Percentiles rank a stretch among this genome's conserved stretches.
Conservation (phyloP, 352 stramenopile genomes). For the Phytophthora nicotianae region DNA sequence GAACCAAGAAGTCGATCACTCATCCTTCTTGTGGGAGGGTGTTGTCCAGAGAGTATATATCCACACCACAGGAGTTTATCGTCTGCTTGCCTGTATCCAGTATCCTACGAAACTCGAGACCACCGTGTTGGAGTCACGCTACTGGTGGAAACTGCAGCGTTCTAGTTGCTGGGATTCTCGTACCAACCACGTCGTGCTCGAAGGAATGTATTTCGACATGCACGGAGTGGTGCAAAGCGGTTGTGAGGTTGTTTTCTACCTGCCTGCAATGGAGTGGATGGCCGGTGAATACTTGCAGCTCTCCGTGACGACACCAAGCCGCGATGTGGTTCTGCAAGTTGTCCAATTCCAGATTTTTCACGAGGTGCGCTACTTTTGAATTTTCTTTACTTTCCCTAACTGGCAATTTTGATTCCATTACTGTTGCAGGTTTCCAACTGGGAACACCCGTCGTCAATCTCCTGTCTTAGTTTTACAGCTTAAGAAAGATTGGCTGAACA, state of each 20-base stretch:
- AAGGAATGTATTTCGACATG: constrained; percentile 24
- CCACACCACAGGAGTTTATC: constrained; percentile 22
- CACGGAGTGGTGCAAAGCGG: constrained; percentile 17
- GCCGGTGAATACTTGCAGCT: constrained; percentile 34
- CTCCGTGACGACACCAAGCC: constrained; percentile 11
- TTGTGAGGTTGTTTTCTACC: constrained; percentile 26
- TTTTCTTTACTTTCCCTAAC: background rate
- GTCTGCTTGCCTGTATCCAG: constrained; percentile 20
- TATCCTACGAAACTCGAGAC: background rate
- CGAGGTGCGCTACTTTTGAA: constrained; percentile 10
- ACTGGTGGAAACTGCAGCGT: constrained; percentile 24
- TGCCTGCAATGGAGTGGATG: constrained; percentile 32
- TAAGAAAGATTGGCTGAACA: background rate
- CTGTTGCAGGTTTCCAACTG: constrained; percentile 15
- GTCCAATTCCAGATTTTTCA: constrained; percentile 23
- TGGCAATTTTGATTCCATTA: background rate
- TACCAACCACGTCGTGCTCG: constrained; percentile 12
- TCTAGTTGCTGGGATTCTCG: constrained; percentile 27
- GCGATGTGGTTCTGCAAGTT: constrained; percentile 9
- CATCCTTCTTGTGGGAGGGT: constrained; percentile 21
- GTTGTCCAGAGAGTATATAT: constrained; percentile 30
- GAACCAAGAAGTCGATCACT: background rate
- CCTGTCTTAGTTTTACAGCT: constrained; percentile 12
- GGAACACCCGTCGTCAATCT: constrained; percentile 5
- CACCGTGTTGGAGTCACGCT: constrained; percentile 3